These are phyloP conservation scores for Uronychia setigera DNA, from an alignment of 73 alveolate species.

Conservation along the genomic window DNA sequence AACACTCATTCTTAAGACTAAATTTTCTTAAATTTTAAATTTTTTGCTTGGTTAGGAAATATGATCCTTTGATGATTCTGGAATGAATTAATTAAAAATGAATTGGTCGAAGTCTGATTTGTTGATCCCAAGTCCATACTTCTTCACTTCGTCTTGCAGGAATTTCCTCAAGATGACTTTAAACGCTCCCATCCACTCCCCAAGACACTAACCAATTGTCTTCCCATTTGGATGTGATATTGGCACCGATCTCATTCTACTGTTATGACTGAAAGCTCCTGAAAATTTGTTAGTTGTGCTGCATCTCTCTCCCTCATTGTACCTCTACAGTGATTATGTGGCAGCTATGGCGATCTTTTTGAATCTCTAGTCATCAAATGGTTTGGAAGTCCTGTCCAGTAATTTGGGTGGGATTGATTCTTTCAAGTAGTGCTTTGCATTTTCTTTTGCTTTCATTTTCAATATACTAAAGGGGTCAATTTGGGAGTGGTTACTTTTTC, in stretches of 20 bases:
- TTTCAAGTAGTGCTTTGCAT: not conserved
- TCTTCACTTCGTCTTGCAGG: too few species aligned
- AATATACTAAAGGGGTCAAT: not conserved
- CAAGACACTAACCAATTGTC: too few species aligned
- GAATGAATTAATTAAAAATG: too few species aligned
- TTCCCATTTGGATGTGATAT: too few species aligned
- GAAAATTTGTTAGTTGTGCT: not conserved
- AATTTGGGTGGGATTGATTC: not conserved
- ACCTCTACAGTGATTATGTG: not conserved
- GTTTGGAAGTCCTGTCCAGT: not conserved
- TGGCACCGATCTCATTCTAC: not conserved
- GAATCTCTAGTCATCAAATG: not conserved
- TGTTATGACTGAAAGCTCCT: not conserved
- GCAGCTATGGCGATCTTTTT: not conserved
- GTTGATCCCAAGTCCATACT: too few species aligned
- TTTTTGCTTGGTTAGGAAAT: too few species aligned
- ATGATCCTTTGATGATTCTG: too few species aligned
- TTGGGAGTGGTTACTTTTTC: not conserved
- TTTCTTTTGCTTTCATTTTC: not conserved
- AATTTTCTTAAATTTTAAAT: too few species aligned
- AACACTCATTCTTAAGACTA: too few species aligned
- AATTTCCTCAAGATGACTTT: too few species aligned
- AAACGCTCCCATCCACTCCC: too few species aligned
- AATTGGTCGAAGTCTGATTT: too few species aligned
- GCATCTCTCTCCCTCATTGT: not conserved